Base-by-base conservation (phyloP, 805 yeast genomes). In the Lipomyces yamadae region DNA sequence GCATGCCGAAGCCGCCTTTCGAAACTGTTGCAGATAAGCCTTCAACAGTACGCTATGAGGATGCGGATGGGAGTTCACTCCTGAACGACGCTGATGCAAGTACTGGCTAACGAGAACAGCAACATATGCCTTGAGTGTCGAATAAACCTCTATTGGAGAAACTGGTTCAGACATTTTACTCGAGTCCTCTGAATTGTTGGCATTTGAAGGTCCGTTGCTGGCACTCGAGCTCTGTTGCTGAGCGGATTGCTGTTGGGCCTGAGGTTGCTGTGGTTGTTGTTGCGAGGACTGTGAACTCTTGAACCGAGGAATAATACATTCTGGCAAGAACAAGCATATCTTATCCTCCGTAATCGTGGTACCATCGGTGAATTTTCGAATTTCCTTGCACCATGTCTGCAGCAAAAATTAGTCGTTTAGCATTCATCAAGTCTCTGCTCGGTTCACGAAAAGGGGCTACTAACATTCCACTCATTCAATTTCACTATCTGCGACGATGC, bases 331-430 rank as follows among this genome's bases (percentile, higher is more conserved):
- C 29, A 67, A 58, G 48, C 70, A 67, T n/a, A 67, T 34, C 58
- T 67, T 67, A 52, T 67, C 70, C 56, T 67, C 68, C 33, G 63
- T 61, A 32, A 67, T 59, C 0, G 55, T 50, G 5, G 63, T 58
- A 7, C 70, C 69, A 60, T 67, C 70, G 18, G 66, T 24, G 52
- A 67, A 67, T 10, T 61, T 62, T 13, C 70, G 63, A n/a, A 62
- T 50, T 33, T 67, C 70, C 58, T 64, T 65, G 57, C 70, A 67
- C 70, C 70, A 67, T n/a, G 68, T 60, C 70, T 67, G 35, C 34
- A 29, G 24, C 48, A 15, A 42, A 42, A 8, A 42, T 7, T 42
- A 48, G 33, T 10, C 8, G 55, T n/a, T 29, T 24, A 53, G 42
- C 48, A 18, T 32, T 13, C 42, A 50, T 29, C 59, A n/a, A 29